phyloP scores from a whole-genome alignment of 2,329 filamentous ascomycete genomes.

The Rhynchosporium graminicola region DNA sequence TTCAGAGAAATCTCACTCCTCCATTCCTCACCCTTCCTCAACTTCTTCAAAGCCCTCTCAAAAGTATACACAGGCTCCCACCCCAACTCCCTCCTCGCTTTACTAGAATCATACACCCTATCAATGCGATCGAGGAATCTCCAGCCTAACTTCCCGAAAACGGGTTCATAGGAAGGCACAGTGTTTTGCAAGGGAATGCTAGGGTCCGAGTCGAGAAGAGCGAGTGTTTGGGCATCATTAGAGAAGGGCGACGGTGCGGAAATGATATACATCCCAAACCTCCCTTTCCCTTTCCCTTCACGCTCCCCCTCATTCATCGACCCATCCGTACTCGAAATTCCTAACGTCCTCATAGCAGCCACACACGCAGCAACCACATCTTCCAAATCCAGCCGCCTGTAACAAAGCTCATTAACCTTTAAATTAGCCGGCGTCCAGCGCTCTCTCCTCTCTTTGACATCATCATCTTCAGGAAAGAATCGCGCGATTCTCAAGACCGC shows the following conservation, averaged over 20 bases:
- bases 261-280: not conserved
- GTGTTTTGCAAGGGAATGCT: not conserved
- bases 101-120: slow-evolving; percentile 9
- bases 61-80: slow-evolving; percentile 2
- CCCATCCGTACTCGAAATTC: no score
- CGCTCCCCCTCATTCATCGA: not conserved
- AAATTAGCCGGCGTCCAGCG: not conserved
- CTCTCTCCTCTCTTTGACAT: not conserved
- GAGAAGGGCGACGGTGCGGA: not conserved
- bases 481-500: not conserved
- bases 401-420: slow-evolving; percentile 7
- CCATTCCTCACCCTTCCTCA: slow-evolving; percentile 4
- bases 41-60: not conserved
- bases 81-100: not conserved
- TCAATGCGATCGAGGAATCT: not conserved
- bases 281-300: not conserved
- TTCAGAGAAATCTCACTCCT: not conserved
- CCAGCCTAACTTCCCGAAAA: not conserved
- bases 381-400: not conserved
- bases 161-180: not conserved
- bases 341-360: not conserved
- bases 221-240: not conserved
- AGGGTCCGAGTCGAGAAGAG: not conserved
- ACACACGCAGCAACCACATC: not conserved
- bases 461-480: slow-evolving; percentile 5